A percentile compares a stretch with the other conserved stretches of the same genome.
phyloP scores from a whole-genome alignment of 2,329 filamentous ascomycete species.

The Neocatenulostroma microsporum region DNA sequence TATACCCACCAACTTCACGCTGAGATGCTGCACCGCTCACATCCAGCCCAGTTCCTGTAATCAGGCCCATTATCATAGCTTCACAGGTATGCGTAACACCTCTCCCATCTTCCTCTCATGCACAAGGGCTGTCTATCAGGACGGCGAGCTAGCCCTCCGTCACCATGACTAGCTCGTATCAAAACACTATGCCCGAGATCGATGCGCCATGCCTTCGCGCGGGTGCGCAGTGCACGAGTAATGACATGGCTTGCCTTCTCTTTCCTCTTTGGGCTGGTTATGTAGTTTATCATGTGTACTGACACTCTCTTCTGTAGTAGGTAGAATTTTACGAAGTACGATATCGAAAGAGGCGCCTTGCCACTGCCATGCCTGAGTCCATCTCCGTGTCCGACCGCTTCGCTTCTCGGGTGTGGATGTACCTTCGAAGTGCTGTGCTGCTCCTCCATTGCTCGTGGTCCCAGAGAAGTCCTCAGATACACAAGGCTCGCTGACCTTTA shows the following conservation, averaged over 20 bases:
- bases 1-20: neutral
- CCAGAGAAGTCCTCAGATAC: no score
- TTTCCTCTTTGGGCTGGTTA: neutral
- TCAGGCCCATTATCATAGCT: no score
- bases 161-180: conserved; percentile 26
- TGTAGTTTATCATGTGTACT: neutral
- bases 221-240: conserved; percentile 8
- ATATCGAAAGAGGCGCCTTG: no score
- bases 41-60: no score
- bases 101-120: conserved; percentile 1
- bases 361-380: no score
- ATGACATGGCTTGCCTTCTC: neutral
- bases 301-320: no score
- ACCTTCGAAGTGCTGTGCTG: no score
- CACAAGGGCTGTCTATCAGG: conserved; percentile 18
- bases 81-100: neutral
- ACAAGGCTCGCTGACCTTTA: no score
- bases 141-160: conserved; percentile 24
- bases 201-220: conserved; percentile 21
- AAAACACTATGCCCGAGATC: conserved; percentile 24
- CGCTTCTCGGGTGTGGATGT: no score
- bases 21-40: neutral
- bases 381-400: no score
- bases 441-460: no score
- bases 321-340: no score